phyloP scores from a whole-genome alignment of 129 eudicot genomes.

The Pulicaria dysenterica region DNA sequence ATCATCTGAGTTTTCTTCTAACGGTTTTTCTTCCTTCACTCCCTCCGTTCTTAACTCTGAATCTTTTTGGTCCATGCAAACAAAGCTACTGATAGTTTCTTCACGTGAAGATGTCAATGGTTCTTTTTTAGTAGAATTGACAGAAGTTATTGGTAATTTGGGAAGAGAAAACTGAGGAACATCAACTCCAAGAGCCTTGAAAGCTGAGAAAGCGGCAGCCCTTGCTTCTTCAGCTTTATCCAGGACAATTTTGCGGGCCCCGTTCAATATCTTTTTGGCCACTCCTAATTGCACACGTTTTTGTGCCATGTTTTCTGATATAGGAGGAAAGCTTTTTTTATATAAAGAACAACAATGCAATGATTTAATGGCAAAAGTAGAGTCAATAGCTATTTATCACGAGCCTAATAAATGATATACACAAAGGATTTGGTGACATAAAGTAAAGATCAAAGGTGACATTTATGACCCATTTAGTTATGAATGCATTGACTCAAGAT shows the following conservation, averaged over 20 bases:
- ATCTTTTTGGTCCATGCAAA: constrained; percentile 31
- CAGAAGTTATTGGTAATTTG: constrained; percentile 37
- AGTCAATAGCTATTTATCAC: constrained; percentile 12
- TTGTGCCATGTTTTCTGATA: constrained; percentile 57
- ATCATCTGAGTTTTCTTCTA: constrained; percentile 38
- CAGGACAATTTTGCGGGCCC: constrained; percentile 84
- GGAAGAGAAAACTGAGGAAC: constrained; percentile 63
- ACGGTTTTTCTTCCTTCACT: constrained; percentile 31
- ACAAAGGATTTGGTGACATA: constrained; percentile 11
- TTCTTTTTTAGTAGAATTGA: constrained; percentile 39
- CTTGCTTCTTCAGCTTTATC: constrained; percentile 99
- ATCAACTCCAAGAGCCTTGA: constrained; percentile 90
- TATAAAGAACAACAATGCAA: constrained; percentile 11
- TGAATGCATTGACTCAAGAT: neutral
- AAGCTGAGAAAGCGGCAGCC: constrained; percentile 94
- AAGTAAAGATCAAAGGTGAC: neutral
- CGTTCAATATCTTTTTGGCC: constrained; percentile 91
- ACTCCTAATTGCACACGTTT: constrained; percentile 80
- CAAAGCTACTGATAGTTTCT: constrained; percentile 50
- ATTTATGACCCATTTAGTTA: constrained; percentile 11
- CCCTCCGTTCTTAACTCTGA: constrained; percentile 35
- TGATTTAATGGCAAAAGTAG: constrained; percentile 4
- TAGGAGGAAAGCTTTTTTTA: constrained; percentile 18
- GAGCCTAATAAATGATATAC: constrained; percentile 3
- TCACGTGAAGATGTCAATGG: constrained; percentile 54